These are phyloP conservation scores for Camelina neglecta DNA, from an alignment of 345 rosid genomes.

Conservation along the genomic window DNA sequence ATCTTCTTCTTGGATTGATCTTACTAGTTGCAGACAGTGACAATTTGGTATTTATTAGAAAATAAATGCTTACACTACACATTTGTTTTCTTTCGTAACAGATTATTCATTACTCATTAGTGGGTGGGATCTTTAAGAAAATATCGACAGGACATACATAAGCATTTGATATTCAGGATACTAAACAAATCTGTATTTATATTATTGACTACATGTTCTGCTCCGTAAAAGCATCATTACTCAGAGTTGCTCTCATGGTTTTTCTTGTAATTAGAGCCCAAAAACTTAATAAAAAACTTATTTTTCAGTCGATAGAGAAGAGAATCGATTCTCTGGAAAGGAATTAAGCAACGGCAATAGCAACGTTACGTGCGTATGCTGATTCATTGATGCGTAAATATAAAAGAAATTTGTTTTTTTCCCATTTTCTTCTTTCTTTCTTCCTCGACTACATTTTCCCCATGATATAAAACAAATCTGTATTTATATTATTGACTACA, in stretches of 20 bases:
- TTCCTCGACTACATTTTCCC: no score
- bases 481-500: neutral
- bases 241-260: no score
- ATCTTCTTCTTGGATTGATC: slow-evolving; percentile 1
- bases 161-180: neutral
- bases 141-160: neutral
- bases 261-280: no score
- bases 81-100: slow-evolving; percentile 24
- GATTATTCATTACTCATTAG: neutral
- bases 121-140: neutral
- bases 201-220: neutral
- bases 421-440: no score
- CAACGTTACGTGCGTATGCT: no score
- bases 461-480: no score
- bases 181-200: neutral
- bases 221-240: neutral
- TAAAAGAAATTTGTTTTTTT: no score
- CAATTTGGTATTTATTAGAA: neutral
- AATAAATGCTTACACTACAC: neutral
- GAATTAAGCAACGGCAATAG: no score
- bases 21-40: neutral
- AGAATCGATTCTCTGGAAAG: no score
- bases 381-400: no score
- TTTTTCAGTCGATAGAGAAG: no score
- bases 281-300: no score